Percentiles rank a stretch among this genome's conserved stretches.
Evolutionary conservation across 2,329 filamentous ascomycete genomes (phyloP).

Genomic region (Emergomyces africanus): DNA sequence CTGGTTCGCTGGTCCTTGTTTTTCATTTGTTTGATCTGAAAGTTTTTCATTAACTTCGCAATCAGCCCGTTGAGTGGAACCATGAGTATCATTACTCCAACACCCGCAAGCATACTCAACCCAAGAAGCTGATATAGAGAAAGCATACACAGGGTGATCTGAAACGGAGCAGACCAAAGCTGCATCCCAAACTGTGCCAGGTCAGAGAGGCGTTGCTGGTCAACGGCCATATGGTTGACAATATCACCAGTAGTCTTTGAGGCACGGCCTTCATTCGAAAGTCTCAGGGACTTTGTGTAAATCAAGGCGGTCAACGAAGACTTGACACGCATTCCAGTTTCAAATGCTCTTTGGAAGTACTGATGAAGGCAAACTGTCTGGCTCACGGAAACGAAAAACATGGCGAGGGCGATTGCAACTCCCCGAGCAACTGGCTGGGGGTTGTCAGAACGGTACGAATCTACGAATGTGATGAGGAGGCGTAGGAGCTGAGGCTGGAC

Average conservation of each 20-base stretch:
- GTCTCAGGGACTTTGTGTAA: slow-evolving; percentile 75
- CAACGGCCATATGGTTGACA: slow-evolving; percentile 98
- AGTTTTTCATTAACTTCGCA: slow-evolving; percentile 79
- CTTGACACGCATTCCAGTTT: slow-evolving; percentile 95
- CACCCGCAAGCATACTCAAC: slow-evolving; percentile 86
- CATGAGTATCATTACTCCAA: slow-evolving; percentile 94
- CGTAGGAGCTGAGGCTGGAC: slow-evolving; percentile 82
- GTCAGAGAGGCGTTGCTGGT: slow-evolving; percentile 89
- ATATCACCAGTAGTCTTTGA: slow-evolving; percentile 92
- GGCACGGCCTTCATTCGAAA: slow-evolving; percentile 86
- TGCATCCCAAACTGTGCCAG: slow-evolving; percentile 92
- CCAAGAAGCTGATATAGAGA: slow-evolving; percentile 94
- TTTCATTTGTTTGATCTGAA: slow-evolving; percentile 97
- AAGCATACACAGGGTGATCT: slow-evolving; percentile 89
- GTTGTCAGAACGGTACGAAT: slow-evolving; percentile 52
- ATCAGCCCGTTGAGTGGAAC: slow-evolving; percentile 91
- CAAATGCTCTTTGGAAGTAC: slow-evolving; percentile 92
- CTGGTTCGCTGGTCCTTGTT: slow-evolving; percentile 93
- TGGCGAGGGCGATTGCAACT: slow-evolving; percentile 73
- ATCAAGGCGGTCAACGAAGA: slow-evolving; percentile 79
- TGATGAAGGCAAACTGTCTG: slow-evolving; percentile 91
- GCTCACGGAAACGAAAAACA: slow-evolving; percentile 76
- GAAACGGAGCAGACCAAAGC: slow-evolving; percentile 92
- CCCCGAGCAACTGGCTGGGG: slow-evolving; percentile 73
- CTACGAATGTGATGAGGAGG: slow-evolving; percentile 69